These are phyloP conservation scores for Candida arabinofermentans DNA, from an alignment of 805 yeast species.

Conservation along the genomic window DNA sequence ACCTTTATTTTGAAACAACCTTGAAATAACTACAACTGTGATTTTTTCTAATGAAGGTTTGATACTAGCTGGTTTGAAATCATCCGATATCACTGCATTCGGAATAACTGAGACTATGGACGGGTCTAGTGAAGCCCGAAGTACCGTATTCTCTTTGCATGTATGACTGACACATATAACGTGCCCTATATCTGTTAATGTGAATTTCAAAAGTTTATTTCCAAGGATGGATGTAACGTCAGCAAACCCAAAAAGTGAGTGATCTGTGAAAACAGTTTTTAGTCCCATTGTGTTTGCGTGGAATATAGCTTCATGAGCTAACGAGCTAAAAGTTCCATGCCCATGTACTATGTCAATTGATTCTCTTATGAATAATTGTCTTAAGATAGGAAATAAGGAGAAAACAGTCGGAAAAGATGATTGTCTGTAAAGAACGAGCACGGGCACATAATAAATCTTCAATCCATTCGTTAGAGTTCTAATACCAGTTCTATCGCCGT, in stretches of 20 bases:
- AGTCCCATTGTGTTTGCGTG: slow-evolving; percentile 93
- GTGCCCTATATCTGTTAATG: slow-evolving; percentile 82
- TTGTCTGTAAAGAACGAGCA: slow-evolving; percentile 72
- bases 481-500: slow-evolving; percentile 78
- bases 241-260: slow-evolving; percentile 91
- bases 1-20: slow-evolving; percentile 95
- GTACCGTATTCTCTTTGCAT: slow-evolving; percentile 91
- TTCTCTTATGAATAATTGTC: slow-evolving; percentile 85
- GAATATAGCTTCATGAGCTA: slow-evolving; percentile 87
- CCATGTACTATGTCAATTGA: slow-evolving; percentile 88
- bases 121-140: slow-evolving; percentile 82
- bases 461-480: slow-evolving; percentile 84
- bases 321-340: slow-evolving; percentile 83
- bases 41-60: slow-evolving; percentile 39
- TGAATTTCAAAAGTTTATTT: slow-evolving; percentile 79
- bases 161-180: slow-evolving; percentile 96
- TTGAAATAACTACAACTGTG: slow-evolving; percentile 85
- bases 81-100: slow-evolving; percentile 85
- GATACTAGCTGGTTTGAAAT: slow-evolving; percentile 54
- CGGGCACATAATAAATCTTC: slow-evolving; percentile 89
- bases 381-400: slow-evolving; percentile 75
- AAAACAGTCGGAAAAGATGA: slow-evolving; percentile 88
- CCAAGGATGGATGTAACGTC: slow-evolving; percentile 80
- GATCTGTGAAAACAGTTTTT: slow-evolving; percentile 91
- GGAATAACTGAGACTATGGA: slow-evolving; percentile 83